Evolutionary conservation across 148 eudicot genomes (phyloP).

Genomic region (Silene latifolia): DNA sequence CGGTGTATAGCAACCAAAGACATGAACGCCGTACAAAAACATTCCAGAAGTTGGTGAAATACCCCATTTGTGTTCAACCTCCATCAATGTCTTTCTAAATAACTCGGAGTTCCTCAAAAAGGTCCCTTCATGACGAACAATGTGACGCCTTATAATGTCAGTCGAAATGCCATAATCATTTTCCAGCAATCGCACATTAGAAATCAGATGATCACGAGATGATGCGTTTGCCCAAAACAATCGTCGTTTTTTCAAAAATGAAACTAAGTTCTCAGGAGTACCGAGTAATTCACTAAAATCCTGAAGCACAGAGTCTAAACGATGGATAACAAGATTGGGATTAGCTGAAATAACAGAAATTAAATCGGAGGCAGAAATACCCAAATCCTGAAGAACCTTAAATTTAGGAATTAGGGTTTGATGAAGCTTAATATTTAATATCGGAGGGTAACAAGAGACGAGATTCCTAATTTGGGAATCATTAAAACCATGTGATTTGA

Average conservation of each 20-base stretch:
- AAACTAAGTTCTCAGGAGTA: too few species aligned
- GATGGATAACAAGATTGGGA: too few species aligned
- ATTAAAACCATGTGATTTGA: slow-evolving; percentile 22
- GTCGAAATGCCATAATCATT: too few species aligned
- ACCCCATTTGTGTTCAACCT: slow-evolving; percentile 27
- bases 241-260: too few species aligned
- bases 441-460: slow-evolving; percentile 17
- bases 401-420: slow-evolving; percentile 40
- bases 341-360: too few species aligned
- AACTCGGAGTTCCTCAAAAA: background rate
- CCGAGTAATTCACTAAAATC: slow-evolving; percentile 14
- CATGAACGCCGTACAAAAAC: too few species aligned
- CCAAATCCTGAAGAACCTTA: slow-evolving; percentile 23
- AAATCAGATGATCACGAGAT: background rate
- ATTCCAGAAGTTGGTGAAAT: slow-evolving; percentile 8
- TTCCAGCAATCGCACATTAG: background rate
- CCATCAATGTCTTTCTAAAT: background rate
- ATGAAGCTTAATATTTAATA: slow-evolving; percentile 22
- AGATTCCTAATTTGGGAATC: slow-evolving; percentile 26
- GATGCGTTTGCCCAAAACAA: too few species aligned
- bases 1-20: too few species aligned
- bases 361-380: slow-evolving; percentile 12
- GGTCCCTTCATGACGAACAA: too few species aligned
- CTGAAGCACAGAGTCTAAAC: background rate
- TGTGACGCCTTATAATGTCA: background rate